Evolutionary conservation across 306 rosid species (phyloP), one percentile per base, ranked within the genome.

Genomic region (Trifolium fragiferum): DNA sequence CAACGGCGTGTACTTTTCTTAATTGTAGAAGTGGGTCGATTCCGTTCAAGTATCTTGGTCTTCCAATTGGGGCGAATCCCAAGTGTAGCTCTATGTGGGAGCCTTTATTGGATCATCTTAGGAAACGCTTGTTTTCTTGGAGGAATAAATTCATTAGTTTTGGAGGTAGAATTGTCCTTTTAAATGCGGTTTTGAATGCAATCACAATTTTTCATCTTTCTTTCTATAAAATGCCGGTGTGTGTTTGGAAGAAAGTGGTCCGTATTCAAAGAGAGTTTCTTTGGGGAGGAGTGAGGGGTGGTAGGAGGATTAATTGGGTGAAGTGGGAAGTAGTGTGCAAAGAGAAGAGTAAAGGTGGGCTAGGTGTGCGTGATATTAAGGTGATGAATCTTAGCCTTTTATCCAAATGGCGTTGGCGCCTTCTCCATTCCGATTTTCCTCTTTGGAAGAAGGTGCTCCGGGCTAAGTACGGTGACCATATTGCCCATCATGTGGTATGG

Each of bases 341-440:
- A 2, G 8, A 6, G 8, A 35, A 6, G 1, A 1, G 40, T 1
- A 35, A 35, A 0, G 40, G 40, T 35, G 40, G 40, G 0, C 40
- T 35, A 6, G 40, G 40, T 6, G 49, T 43, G 0, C 1, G 49
- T 1, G 49, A 43, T 1, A 2, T 43, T 11, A 1, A n/a, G 4
- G 2, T 10, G 15, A 3, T 43, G 0, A 43, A 43, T 13, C 2
- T 13, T 3, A 43, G 14, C 11, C 15, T 43, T 1, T 10, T 43
- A 5, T 4, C 4, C 1, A 43, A 10, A 5, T 43, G 49, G 49
- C 49, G 14, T 3, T 43, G 14, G 15, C 8, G 49, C 1, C 3
- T 43, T 1, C 8, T 35, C 0, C 1, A 6, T 0, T 1, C 8
- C 1, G 40, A 1, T 5, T 6, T 0, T 0, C 1, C 8, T 0